Evolutionary conservation across 176 grass and related monocot species (phyloP).

Genomic region (Phyllostachys edulis): DNA sequence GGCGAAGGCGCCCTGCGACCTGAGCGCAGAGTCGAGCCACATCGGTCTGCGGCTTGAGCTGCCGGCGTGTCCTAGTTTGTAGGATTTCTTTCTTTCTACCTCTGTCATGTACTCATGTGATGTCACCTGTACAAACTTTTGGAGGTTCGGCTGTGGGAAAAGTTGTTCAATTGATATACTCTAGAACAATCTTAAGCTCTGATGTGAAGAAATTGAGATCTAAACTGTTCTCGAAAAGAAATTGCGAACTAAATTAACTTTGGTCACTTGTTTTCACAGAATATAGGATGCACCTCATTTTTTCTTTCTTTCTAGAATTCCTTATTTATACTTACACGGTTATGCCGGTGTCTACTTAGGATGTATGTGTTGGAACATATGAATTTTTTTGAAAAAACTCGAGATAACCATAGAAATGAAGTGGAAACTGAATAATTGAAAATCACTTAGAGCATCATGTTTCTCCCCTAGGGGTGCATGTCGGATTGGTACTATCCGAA

Average conservation of each 20-base stretch:
- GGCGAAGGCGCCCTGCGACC: not conserved
- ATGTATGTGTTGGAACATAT: not conserved
- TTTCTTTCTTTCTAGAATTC: not conserved
- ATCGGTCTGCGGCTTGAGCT: conserved; percentile 33
- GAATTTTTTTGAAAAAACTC: not conserved
- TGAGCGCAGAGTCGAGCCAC: not conserved
- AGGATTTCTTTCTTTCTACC: not conserved
- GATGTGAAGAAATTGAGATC: not conserved
- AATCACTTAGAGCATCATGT: too few species aligned
- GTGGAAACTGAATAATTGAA: too few species aligned
- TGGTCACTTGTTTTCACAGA: not conserved
- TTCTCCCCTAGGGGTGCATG: too few species aligned
- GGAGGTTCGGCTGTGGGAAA: not conserved
- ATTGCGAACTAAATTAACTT: not conserved
- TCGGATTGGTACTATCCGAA: not conserved
- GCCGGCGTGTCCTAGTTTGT: not conserved
- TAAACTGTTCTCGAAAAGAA: not conserved
- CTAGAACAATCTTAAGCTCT: conserved; percentile 1
- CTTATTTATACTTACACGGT: not conserved
- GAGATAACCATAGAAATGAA: not conserved
- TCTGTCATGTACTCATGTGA: not conserved
- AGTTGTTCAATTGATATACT: not conserved
- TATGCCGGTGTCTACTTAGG: not conserved
- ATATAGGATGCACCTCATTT: not conserved
- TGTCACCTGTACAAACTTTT: conserved; percentile 23